Evolutionary conservation across 2,329 filamentous ascomycete species (phyloP), one percentile per base, ranked within the genome.

Genomic region (Arachnomyces sp.): DNA sequence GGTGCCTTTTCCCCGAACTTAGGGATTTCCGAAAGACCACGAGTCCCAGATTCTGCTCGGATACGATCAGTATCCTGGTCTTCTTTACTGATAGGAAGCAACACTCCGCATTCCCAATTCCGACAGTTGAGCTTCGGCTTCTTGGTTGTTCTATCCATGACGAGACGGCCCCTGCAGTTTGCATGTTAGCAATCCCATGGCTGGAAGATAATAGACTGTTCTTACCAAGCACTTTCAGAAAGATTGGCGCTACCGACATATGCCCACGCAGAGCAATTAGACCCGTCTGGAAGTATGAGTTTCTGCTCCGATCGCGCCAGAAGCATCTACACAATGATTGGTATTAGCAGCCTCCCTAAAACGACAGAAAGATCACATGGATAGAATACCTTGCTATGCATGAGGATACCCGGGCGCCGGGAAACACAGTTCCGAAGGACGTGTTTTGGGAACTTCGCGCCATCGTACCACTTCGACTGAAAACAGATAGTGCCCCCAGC

Each of bases 81-180:
- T 17, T 9, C 46, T 38, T 54, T 41, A 31, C 48, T 52, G 16
- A 84, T 68, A 7, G 81, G 79, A 31, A 95, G 59, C 16, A 96
- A 52, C 1, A 98, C 84, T 28, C 92, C 92, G 56, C 88, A 94
- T 64, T 96, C 92, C 89, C 90, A 96, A 60, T 96, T 98, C 40
- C 84, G 79, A 60, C 84, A 88, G 46, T 76, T 88, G 47, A 96
- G 71, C 60, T 87, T 94, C 9, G 79, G 76, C 45, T 75, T 63
- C 45, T 81, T 81, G 2, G 77, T 82, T 6, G 59, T 64, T 49
- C 74, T 78, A 52, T 93, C 82, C 53, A 80, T 79, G 39, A 81
- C 76, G 20, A 94, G 64, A 34, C 79, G 79, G 15, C 90, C 92
- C 90, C 83, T 86, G 46, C 32, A 32, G 20, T 5, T 25, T 25